A percentile compares a stretch with the other conserved stretches of the same genome.
Conservation (phyloP, 2,329 filamentous ascomycete genomes). For the Epichloe sp. region DNA sequence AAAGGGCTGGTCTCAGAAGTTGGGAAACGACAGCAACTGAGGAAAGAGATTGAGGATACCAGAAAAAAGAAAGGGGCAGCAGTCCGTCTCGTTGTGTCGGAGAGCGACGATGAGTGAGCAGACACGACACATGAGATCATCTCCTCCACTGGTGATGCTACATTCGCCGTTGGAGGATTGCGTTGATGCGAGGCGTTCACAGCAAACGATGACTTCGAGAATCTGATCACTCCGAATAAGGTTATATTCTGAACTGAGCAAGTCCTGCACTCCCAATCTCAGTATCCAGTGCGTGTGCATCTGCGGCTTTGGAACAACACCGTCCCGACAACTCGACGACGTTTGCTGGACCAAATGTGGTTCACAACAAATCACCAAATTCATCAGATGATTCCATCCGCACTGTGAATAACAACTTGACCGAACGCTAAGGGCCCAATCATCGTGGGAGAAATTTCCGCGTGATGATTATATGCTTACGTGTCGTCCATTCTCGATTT, state of each 20-base stretch:
- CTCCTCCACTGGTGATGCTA: background rate
- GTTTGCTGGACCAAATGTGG: background rate
- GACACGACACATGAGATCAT: slow-evolving; percentile 7
- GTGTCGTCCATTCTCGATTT: background rate
- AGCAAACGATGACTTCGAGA: background rate
- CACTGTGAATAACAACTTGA: background rate
- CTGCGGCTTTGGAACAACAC: background rate
- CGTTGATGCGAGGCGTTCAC: background rate
- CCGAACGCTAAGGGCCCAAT: background rate
- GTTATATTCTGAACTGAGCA: background rate
- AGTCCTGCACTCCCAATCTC: background rate
- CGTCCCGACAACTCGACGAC: background rate
- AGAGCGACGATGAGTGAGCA: slow-evolving; percentile 23
- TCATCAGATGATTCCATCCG: background rate
- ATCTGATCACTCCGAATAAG: background rate
- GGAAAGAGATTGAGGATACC: slow-evolving; percentile 27
- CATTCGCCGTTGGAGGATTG: background rate
- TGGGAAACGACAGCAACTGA: slow-evolving; percentile 38
- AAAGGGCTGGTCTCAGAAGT: slow-evolving; percentile 62
- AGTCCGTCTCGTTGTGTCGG: slow-evolving; percentile 31
- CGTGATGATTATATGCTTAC: background rate
- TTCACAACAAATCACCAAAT: background rate
- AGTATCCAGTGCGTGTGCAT: background rate
- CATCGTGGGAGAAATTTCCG: background rate
- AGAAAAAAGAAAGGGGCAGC: slow-evolving; percentile 30